These are phyloP conservation scores for Larix kaempferi DNA, from an alignment of 75 land plant species.

Conservation along the genomic window DNA sequence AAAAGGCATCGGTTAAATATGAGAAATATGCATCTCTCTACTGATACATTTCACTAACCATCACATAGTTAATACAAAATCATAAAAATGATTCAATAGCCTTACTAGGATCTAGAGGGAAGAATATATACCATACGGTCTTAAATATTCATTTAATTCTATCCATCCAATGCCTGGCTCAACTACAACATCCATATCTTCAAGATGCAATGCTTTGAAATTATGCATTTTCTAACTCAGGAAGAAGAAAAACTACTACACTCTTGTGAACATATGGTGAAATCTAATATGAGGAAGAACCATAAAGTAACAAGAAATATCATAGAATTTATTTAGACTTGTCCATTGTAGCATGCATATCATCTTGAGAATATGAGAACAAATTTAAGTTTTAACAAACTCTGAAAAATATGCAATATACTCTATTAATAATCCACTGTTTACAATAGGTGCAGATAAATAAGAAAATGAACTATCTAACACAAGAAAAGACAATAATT, in stretches of 20 bases:
- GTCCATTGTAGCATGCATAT: neutral
- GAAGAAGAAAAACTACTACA: neutral
- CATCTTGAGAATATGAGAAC: neutral
- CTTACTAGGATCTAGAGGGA: conserved; percentile 95
- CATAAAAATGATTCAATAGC: too few species aligned
- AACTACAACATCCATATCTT: conserved; percentile 97
- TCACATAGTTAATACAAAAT: too few species aligned
- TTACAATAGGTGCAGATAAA: too few species aligned
- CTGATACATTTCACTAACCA: too few species aligned
- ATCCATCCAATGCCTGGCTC: conserved; percentile 99
- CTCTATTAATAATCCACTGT: too few species aligned
- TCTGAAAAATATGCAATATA: neutral
- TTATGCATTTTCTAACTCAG: conserved; percentile 26
- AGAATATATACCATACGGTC: conserved; percentile 92
- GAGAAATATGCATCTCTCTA: too few species aligned
- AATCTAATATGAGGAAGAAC: neutral
- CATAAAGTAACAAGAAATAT: neutral
- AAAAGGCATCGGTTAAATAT: too few species aligned
- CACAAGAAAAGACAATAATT: too few species aligned
- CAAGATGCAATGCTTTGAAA: conserved; percentile 80
- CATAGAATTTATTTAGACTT: neutral
- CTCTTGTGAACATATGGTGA: neutral
- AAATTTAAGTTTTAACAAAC: neutral
- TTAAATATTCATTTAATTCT: conserved; percentile 91
- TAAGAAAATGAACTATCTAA: too few species aligned